These are phyloP conservation scores for Excoecaria agallocha DNA, from an alignment of 345 rosid species.

Conservation along the genomic window DNA sequence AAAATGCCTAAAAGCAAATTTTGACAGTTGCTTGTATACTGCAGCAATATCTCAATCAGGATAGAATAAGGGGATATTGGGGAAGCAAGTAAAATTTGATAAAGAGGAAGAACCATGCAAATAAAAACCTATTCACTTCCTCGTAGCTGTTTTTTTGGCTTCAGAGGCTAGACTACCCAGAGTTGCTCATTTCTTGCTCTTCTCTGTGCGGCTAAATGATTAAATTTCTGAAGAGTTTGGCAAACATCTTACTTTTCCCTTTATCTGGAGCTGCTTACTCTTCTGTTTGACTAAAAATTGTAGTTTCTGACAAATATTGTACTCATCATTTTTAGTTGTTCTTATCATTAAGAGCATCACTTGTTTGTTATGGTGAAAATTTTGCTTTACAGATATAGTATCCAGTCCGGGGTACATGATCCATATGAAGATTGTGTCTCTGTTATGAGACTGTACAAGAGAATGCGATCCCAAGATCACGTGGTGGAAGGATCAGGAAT, in stretches of 20 bases:
- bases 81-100: no score
- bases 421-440: constrained; percentile 70
- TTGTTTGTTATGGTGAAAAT: background rate
- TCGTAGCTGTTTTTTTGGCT: background rate
- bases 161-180: background rate
- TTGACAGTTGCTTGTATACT: background rate
- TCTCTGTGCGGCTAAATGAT: background rate
- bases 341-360: no score
- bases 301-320: background rate
- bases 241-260: background rate
- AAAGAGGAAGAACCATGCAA: no score
- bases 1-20: background rate
- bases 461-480: constrained; percentile 57
- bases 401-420: constrained; percentile 55
- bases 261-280: no score
- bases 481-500: constrained; percentile 22
- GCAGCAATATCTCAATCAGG: no score
- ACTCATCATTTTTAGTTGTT: background rate
- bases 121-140: no score
- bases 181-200: background rate
- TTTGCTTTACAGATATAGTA: constrained; percentile 48
- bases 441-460: constrained; percentile 73
- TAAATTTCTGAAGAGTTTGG: background rate
- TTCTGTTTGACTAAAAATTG: no score
- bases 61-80: no score